Base-by-base conservation (phyloP, 2,329 filamentous ascomycete species). In the Venturia nashicola region DNA sequence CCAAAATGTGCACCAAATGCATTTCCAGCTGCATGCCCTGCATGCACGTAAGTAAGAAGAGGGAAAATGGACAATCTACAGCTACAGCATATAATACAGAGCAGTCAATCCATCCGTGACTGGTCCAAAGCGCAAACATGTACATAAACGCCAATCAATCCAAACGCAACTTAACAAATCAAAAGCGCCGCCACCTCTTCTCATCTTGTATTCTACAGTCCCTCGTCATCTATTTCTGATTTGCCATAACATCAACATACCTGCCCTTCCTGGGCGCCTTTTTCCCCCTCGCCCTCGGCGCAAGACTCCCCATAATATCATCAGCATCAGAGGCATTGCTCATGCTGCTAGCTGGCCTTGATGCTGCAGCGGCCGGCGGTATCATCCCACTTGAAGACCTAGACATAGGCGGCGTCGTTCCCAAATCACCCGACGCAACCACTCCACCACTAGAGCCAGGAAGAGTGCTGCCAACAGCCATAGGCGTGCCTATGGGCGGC, bases 321-420 rank as follows among this genome's bases (percentile, higher is more conserved):
- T 99, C 94, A 36, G 99, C 95, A 69, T 89, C 94, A 75, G 87
- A 95, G n/a, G 91, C 90, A 71, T 90, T 91, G 75, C 90, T 95
- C 81, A 96, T 86, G 67, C 89, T 88, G 3, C 91, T 96, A 6
- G 84, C 76, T 5, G 91, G 91, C 66, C 89, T 79, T 71, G 84
- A 86, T 3, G 85, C 84, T 12, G 86, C 14, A 57, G 51, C 51
- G 1, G 51, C 32, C 9, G 51, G 51, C 16, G 32, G 86, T n/a
- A 76, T 73, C 23, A 73, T 68, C 18, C 51, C 51, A 27, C 51
- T 57, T 6, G 51, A 57, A 11, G 51, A 57, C 27, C 51, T 57
- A 18, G 51, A 36, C 27, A 57, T 4, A 11, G 51, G 51, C 18
- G 51, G 51, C 32, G 51, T 36, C 14, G 16, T 36, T 57, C 27